Evolutionary conservation across 805 yeast genomes (phyloP), one percentile per base, ranked within the genome.

Genomic region (Cyberlindnera maritima): DNA sequence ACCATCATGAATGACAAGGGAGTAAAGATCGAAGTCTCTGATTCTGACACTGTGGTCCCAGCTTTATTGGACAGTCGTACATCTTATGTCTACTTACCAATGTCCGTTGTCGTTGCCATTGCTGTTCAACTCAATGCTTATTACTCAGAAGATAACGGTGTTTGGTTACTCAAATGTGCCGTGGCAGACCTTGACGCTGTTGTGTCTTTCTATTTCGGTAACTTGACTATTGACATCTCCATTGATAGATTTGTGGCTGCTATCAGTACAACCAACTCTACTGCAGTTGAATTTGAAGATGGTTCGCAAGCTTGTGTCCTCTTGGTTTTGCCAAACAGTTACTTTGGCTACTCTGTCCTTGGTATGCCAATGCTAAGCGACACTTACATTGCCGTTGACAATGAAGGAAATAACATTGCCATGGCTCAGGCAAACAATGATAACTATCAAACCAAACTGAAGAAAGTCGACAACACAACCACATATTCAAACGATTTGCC

Each of bases 121-220:
- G 88, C 91, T 0, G 70, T 85, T 21, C 91, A 86, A 63, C 66
- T 83, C 34, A 81, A 82, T 57, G 92, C 92, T 0, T 76, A 72
- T 52, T 86, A 78, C 59, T 72, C 76, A 3, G 61, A 65, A 4
- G 49, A 45, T n/a, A 67, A 69, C 6, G 57, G 70, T 7, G 68
- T 73, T 15, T 86, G 92, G 92, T 56, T 83, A 14, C 82, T 83
- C 13, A 75, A 76, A 48, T 86, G 94, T 66, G 65, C 74, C 12
- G 65, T 83, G 14, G 73, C 71, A 1, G 56, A 64, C 4, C 55
- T 74, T 9, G 63, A 73, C 20, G 89, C 88, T 2, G 65, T 74
- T 0, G 45, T 86, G 9, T 70, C 74, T 40, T 75, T 84, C 58
- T 55, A 66, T 18, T 70, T 86, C 57, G 85, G 81, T 14, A 74